phyloP scores from a whole-genome alignment of 2,329 filamentous ascomycete genomes.

The Paecilomyces sp. region DNA sequence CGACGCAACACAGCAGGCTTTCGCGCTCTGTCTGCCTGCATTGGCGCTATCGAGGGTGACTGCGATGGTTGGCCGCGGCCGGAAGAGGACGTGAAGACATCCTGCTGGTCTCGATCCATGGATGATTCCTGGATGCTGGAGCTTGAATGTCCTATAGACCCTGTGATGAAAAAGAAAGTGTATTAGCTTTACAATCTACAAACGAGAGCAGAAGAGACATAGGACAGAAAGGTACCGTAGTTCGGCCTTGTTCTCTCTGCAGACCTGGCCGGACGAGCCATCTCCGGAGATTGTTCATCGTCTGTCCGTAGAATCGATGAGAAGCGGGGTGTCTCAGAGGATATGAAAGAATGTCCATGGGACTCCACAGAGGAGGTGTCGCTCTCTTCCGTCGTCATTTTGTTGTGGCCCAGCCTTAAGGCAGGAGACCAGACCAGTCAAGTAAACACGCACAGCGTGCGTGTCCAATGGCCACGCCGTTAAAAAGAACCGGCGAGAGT shows the following conservation, averaged over 20 bases:
- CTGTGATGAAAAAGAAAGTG: background rate
- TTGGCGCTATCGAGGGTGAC: conserved; percentile 36
- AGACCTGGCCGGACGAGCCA: conserved; percentile 2
- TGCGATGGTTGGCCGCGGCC: conserved; percentile 30
- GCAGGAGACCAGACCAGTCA: background rate
- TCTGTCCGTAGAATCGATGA: conserved; percentile 5
- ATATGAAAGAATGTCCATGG: background rate
- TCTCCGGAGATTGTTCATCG: conserved; percentile 1
- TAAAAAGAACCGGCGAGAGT: background rate
- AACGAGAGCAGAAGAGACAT: background rate
- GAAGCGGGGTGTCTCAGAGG: conserved; percentile 3
- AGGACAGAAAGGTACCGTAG: background rate
- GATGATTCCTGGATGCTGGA: conserved; percentile 2
- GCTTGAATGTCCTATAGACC: conserved; percentile 10
- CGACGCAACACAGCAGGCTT: conserved; percentile 70
- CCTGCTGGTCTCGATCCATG: conserved; percentile 20
- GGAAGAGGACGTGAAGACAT: conserved; percentile 20
- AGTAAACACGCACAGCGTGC: background rate
- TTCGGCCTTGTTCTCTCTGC: background rate
- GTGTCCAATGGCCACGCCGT: background rate
- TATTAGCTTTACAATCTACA: background rate
- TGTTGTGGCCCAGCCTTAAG: background rate
- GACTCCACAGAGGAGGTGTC: conserved; percentile 5
- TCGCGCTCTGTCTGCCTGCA: conserved; percentile 43
- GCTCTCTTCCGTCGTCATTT: conserved; percentile 12